Percentiles rank a stretch among this genome's conserved stretches.
Conservation (phyloP, 805 yeast species). For the Spathaspora hagerdaliae region DNA sequence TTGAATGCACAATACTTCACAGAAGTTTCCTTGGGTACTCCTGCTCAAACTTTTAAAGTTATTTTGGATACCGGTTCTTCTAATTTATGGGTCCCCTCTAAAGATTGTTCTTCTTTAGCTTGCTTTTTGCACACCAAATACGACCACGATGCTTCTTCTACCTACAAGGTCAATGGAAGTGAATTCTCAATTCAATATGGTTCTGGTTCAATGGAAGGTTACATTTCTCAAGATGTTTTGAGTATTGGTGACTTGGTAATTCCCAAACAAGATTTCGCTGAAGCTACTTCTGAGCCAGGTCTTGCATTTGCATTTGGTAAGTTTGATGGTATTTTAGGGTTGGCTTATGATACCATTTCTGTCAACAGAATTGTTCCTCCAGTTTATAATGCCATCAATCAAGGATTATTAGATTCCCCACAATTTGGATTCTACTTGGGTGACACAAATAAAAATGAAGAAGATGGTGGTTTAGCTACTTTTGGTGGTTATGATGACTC, state of each 20-base stretch:
- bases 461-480: conserved; percentile 85
- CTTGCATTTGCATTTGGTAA: conserved; percentile 97
- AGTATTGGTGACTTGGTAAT: conserved; percentile 80
- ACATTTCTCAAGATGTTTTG: conserved; percentile 80
- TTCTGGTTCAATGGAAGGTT: conserved; percentile 90
- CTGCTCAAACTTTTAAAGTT: conserved; percentile 90
- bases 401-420: conserved; percentile 77
- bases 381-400: conserved; percentile 78
- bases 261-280: conserved; percentile 91
- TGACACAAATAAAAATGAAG: conserved; percentile 59
- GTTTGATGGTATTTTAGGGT: conserved; percentile 95
- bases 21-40: conserved; percentile 87
- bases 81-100: conserved; percentile 93
- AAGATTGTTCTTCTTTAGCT: conserved; percentile 88
- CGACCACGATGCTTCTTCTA: conserved; percentile 75
- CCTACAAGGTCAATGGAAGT: conserved; percentile 84
- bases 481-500: conserved; percentile 90
- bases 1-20: conserved; percentile 95
- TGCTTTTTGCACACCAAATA: conserved; percentile 92
- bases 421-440: conserved; percentile 91
- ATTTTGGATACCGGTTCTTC: conserved; percentile 95
- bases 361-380: conserved; percentile 92
- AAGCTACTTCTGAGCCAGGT: conserved; percentile 97
- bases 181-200: conserved; percentile 87
- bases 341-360: conserved; percentile 88